A percentile compares a stretch with the other conserved stretches of the same genome.
Conservation (phyloP, 371 early-diverging fungal species). For the Mortierella sp. region DNA sequence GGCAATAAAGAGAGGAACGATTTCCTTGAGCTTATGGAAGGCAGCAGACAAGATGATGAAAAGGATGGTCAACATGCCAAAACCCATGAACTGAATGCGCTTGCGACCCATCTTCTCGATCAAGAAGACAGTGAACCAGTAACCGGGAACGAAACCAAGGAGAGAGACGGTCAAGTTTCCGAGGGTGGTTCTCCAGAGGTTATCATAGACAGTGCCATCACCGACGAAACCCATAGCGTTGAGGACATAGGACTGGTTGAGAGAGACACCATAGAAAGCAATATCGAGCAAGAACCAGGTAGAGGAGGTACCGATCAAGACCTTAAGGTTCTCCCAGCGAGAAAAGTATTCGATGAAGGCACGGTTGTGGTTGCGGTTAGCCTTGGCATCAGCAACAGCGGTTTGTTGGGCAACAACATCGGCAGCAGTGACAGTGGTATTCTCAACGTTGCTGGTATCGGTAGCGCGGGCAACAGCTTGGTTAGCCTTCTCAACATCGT, state of each 20-base stretch:
- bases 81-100: constrained; percentile 82
- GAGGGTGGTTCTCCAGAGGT: constrained; percentile 50
- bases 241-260: constrained; percentile 77
- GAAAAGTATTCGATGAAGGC: constrained; percentile 64
- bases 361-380: constrained; percentile 47
- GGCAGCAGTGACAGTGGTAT: constrained; percentile 4
- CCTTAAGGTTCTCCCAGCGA: constrained; percentile 64
- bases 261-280: constrained; percentile 81
- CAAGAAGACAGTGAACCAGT: constrained; percentile 79
- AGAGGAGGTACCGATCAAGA: constrained; percentile 63
- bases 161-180: constrained; percentile 60
- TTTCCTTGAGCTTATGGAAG: constrained; percentile 65
- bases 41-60: constrained; percentile 74
- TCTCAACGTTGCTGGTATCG: constrained; percentile 51
- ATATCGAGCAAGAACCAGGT: constrained; percentile 78
- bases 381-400: constrained; percentile 58
- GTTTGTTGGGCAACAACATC: constrained; percentile 47
- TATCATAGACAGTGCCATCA: constrained; percentile 33
- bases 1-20: constrained; percentile 75
- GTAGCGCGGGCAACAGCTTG: constrained; percentile 62
- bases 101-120: constrained; percentile 83
- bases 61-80: constrained; percentile 72
- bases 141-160: constrained; percentile 76
- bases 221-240: constrained; percentile 46
- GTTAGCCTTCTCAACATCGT: constrained; percentile 63